phyloP scores from a whole-genome alignment of 768 basidiomycete genomes.

The Hortiboletus flavorubellus region DNA sequence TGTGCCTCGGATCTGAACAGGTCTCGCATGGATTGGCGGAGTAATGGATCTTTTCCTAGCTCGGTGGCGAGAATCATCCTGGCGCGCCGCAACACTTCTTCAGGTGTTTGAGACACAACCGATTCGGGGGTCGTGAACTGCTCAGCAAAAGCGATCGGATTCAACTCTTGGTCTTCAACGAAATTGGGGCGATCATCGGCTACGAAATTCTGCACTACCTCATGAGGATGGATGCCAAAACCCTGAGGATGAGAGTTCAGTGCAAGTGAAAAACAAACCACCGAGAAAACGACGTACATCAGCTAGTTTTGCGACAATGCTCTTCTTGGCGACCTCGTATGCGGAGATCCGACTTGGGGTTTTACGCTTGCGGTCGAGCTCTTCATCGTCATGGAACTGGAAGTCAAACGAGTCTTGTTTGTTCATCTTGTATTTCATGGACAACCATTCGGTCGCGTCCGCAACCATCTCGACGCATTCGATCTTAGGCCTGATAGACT shows the following conservation, averaged over 20 bases:
- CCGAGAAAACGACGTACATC: constrained; percentile 48
- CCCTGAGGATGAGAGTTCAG: constrained; percentile 45
- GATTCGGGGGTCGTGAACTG: constrained; percentile 77
- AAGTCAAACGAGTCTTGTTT: constrained; percentile 61
- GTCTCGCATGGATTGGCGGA: constrained; percentile 74
- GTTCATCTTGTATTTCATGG: constrained; percentile 77
- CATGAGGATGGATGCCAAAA: constrained; percentile 78
- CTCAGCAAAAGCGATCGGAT: constrained; percentile 80
- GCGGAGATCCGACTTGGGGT: constrained; percentile 80
- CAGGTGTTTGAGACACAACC: constrained; percentile 50
- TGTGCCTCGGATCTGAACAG: constrained; percentile 71
- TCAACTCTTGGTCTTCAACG: constrained; percentile 76
- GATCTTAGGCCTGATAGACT: constrained; percentile 60
- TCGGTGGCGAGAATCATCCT: constrained; percentile 86
- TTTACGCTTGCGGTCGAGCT: constrained; percentile 62
- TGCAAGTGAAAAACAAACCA: not conserved
- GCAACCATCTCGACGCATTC: constrained; percentile 86
- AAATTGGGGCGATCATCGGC: constrained; percentile 58
- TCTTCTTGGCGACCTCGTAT: constrained; percentile 83
- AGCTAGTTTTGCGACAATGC: constrained; percentile 71
- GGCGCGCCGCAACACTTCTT: constrained; percentile 70
- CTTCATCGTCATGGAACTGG: constrained; percentile 69
- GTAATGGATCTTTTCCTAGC: constrained; percentile 87
- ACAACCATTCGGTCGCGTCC: constrained; percentile 89
- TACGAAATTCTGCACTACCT: constrained; percentile 83